Evolutionary conservation across 2,329 filamentous ascomycete species (phyloP), one percentile per base, ranked within the genome.

Genomic region (Trichophyton benhamiae): DNA sequence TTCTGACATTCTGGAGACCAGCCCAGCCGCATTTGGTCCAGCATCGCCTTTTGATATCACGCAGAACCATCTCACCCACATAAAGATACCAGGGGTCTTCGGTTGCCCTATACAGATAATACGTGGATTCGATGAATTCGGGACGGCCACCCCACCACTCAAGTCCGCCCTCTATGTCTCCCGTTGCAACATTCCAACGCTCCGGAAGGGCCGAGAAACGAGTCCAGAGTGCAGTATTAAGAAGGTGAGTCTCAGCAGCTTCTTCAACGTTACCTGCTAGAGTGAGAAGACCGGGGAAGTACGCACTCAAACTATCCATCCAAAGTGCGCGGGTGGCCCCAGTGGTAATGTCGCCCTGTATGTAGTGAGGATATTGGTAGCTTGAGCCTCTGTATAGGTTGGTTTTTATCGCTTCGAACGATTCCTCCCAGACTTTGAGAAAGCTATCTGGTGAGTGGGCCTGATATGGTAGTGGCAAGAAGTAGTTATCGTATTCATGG

Each of bases 121-220:
- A 99, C 0, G 89, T 96, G 0, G 91, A 96, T 75, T 99, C 94
- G 67, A 96, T 91, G 70, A 97, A 97, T 72, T 99, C 94, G 3
- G 94, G 94, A 25, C 94, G 84, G 22, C 95, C 89, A 9, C 90
- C 90, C 88, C 95, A 99, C 90, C 94, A 97, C 9, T 87, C 85
- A 27, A 97, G 83, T 8, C 90, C 89, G 17, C 87, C 85, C 70
- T 97, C 94, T 55, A 97, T 87, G 60, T 87, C 85, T 30, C 87
- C 88, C 25, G 91, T 89, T 58, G 85, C 83, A 58, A 94, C 85
- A 46, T 92, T 96, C 91, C 91, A 99, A 67, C 94, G 82, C 73
- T 99, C 94, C 3, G 94, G 94, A 58, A 99, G 80, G 2, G 91
- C 92, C n/a, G 89, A 87, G 71, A 95, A 97, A 38, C 91, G 84